A percentile compares a stretch with the other conserved stretches of the same genome.
Evolutionary conservation across 495 filamentous ascomycete genomes (phyloP).

Genomic region (Clohesyomyces aquaticus): DNA sequence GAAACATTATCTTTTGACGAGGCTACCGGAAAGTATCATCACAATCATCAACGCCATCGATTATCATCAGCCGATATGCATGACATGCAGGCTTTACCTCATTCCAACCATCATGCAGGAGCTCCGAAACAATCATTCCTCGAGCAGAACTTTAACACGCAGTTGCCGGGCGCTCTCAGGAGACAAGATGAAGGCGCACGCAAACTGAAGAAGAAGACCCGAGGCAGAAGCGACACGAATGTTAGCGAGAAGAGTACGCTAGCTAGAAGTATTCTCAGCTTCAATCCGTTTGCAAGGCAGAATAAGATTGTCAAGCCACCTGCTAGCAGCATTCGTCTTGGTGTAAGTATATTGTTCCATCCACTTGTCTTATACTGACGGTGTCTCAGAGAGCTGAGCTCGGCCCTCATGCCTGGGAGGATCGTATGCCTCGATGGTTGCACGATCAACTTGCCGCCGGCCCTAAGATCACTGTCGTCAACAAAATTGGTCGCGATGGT

Average conservation of each 20-base stretch:
- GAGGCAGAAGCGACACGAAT: conserved; percentile 21
- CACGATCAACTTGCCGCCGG: conserved; percentile 67
- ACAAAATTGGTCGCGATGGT: conserved; percentile 59
- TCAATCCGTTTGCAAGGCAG: conserved; percentile 31
- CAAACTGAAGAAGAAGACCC: conserved; percentile 31
- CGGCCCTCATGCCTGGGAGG: conserved; percentile 84
- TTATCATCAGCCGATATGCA: conserved; percentile 21
- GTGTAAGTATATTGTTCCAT: conserved; percentile 11
- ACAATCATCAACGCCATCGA: conserved; percentile 29
- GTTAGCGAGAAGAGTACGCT: conserved; percentile 36
- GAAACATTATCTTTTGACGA: conserved; percentile 61
- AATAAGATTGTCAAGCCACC: conserved; percentile 24
- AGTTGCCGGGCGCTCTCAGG: conserved; percentile 14
- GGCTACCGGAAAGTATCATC: conserved; percentile 37
- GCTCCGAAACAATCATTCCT: conserved; percentile 38
- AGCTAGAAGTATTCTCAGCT: conserved; percentile 34
- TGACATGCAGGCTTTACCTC: conserved; percentile 16
- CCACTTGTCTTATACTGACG: background rate
- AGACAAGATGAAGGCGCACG: conserved; percentile 15
- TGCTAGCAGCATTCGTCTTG: conserved; percentile 12
- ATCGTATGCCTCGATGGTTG: conserved; percentile 84
- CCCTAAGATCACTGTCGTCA: conserved; percentile 59
- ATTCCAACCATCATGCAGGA: conserved; percentile 3
- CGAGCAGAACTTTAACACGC: conserved; percentile 35
- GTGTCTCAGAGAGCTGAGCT: conserved; percentile 64